Evolutionary conservation across 1,284 basidiomycete genomes (phyloP).

Genomic region (Cryptococcus sp.): DNA sequence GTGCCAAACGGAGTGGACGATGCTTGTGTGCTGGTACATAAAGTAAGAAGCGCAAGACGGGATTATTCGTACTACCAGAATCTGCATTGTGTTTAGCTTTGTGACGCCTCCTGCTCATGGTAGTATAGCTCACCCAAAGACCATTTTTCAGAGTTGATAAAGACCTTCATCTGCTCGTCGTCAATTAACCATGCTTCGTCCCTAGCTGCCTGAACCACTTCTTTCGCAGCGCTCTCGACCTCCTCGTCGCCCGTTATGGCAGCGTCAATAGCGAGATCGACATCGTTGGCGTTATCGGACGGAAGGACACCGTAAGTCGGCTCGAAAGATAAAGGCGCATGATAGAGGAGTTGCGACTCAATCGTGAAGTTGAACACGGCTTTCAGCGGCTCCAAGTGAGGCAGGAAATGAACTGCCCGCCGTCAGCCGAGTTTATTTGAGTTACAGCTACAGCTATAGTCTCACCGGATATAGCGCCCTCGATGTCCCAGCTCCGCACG

Average conservation of each 20-base stretch:
- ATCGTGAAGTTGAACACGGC: conserved; percentile 84
- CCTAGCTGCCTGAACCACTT: conserved; percentile 20
- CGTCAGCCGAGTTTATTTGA: conserved; percentile 1
- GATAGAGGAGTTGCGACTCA: conserved; percentile 90
- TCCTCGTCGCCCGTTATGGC: conserved; percentile 15
- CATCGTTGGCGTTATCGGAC: conserved; percentile 18
- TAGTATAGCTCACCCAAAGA: conserved; percentile 67
- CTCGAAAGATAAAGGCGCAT: conserved; percentile 83
- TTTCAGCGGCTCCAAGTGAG: conserved; percentile 64
- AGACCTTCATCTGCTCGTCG: conserved; percentile 80
- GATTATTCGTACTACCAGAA: conserved; percentile 70
- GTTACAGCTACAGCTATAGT: conserved; percentile 11
- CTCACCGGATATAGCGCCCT: conserved; percentile 66
- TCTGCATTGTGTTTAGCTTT: conserved; percentile 27
- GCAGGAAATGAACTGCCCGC: conserved; percentile 66
- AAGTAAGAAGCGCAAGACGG: conserved; percentile 87
- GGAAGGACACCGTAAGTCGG: conserved; percentile 48
- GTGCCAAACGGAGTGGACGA: conserved; percentile 67
- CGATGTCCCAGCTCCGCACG: conserved; percentile 71
- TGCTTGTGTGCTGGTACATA: conserved; percentile 76
- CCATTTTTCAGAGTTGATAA: conserved; percentile 96
- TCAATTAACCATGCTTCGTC: conserved; percentile 62
- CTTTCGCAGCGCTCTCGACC: conserved; percentile 22
- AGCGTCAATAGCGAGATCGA: neutral
- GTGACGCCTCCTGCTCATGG: neutral